Evolutionary conservation across 345 rosid genomes (phyloP), one percentile per base, ranked within the genome.

Genomic region (Angophora floribunda): DNA sequence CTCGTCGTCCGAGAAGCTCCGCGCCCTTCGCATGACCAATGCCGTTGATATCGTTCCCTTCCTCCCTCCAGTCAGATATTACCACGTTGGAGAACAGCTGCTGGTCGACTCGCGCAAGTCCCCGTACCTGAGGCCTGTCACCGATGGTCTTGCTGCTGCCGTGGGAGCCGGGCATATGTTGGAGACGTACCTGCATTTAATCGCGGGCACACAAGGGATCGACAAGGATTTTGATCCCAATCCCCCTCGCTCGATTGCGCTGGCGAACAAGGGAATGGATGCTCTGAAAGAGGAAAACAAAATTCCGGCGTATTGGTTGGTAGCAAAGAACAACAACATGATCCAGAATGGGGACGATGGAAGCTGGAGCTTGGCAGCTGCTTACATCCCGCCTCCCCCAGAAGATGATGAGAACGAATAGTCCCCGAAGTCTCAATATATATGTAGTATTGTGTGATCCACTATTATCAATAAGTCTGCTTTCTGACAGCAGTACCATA

Each of bases 191-290:
- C 87, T 96, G 85, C 99, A 96, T 70, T 95, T 98, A n/a, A 93
- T 95, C 26, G 98, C 96, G 2, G 98, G 96, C 9, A 93, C 95
- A 9, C 95, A 94, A 87, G 98, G 98, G 32, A 87, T 89, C 44
- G 52, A 17, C 84, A 93, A 92, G 19, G 88, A 89, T 10, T 97
- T 97, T 85, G 89, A 88, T 13, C 86, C 96, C 86, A 92, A 92
- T 45, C 91, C 90, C 51, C 67, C 89, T 87, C 92, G 96, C 2
- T 95, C 92, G n/a, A 87, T 95, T 51, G 93, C 93, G 13, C 91
- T 96, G 50, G 90, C 91, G 50, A 97, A 97, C 86, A 96, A 94
- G 91, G 7, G 89, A 4, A 70, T 85, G 5, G 98, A 97, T 87
- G 89, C 87, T 3, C 89, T 95, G 59, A 93, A 90, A 52, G 94